Evolutionary conservation across 2,329 filamentous ascomycete genomes (phyloP).

Genomic region (Dactylellina leptospora): DNA sequence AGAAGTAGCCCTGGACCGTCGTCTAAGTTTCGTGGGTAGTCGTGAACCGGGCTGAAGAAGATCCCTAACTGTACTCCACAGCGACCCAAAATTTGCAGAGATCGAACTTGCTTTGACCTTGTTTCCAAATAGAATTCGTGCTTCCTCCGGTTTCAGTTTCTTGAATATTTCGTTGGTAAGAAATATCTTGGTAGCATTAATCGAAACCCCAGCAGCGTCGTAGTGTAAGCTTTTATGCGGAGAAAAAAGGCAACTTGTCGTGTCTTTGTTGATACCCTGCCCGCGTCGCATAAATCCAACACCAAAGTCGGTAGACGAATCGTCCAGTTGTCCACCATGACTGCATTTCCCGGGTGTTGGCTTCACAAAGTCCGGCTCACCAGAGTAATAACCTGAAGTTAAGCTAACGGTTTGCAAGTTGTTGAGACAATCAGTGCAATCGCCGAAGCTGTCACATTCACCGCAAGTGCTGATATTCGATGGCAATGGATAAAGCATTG

Average conservation of each 20-base stretch:
- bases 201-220: not conserved
- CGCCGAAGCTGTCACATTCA: not conserved
- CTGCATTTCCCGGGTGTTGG: constrained; percentile 21
- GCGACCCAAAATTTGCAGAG: not conserved
- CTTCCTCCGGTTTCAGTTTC: not conserved
- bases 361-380: constrained; percentile 25
- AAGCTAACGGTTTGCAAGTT: constrained; percentile 14
- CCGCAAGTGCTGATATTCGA: constrained; percentile 12
- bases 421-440: constrained; percentile 9
- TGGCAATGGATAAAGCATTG: constrained; percentile 29
- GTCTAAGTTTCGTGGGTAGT: not conserved
- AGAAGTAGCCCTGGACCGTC: constrained; percentile 5
- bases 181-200: constrained; percentile 24
- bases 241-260: constrained; percentile 13
- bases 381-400: constrained; percentile 39
- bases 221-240: constrained; percentile 25
- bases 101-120: not conserved
- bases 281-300: not conserved
- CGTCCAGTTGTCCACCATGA: constrained; percentile 34
- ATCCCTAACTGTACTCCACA: constrained; percentile 10
- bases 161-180: constrained; percentile 12
- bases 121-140: constrained; percentile 13
- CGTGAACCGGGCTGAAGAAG: constrained; percentile 15
- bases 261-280: constrained; percentile 51
- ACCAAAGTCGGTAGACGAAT: not conserved